Percentiles rank a stretch among this genome's conserved stretches.
Evolutionary conservation across 352 stramenopile genomes (phyloP).

Genomic region (Globisporangium recalcitrans): DNA sequence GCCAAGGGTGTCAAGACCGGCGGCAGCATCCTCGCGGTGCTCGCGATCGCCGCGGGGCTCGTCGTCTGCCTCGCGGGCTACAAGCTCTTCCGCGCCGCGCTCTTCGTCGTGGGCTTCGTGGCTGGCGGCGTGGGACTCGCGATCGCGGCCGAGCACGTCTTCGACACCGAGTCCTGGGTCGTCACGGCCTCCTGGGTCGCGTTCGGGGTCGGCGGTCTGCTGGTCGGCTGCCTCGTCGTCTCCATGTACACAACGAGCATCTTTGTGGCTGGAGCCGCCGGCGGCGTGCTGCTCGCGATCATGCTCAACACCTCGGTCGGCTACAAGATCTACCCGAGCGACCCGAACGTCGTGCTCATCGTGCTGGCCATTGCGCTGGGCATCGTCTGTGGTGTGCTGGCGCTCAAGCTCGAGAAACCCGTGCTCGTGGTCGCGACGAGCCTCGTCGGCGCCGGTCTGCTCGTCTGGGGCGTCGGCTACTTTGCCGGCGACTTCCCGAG

Average conservation of each 20-base stretch:
- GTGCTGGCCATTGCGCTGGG: conserved; percentile 37
- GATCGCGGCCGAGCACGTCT: conserved; percentile 34
- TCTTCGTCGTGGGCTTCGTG: conserved; percentile 56
- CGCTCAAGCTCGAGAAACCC: conserved; percentile 49
- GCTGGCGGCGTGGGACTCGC: conserved; percentile 39
- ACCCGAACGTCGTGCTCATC: conserved; percentile 44
- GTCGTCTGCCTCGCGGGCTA: conserved; percentile 54
- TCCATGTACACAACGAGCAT: conserved; percentile 48
- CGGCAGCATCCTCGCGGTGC: conserved; percentile 30
- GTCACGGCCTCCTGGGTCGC: conserved; percentile 52
- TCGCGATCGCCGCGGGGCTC: conserved; percentile 34
- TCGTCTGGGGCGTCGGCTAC: conserved; percentile 60
- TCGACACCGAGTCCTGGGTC: conserved; percentile 42
- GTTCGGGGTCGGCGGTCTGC: conserved; percentile 46
- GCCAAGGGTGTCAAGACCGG: conserved; percentile 33
- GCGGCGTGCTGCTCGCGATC: conserved; percentile 47
- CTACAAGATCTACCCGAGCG: conserved; percentile 48
- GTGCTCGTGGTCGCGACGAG: conserved; percentile 52
- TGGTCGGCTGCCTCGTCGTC: conserved; percentile 41
- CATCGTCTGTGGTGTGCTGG: conserved; percentile 31
- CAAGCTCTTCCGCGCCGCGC: conserved; percentile 46
- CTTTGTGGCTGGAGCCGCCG: conserved; percentile 48
- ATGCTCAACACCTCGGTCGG: conserved; percentile 47
- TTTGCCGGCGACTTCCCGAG: conserved; percentile 56
- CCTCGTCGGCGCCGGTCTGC: conserved; percentile 37